These are phyloP conservation scores for Tetradesmus obliquus DNA, from an alignment of 139 green algal species.

Conservation along the genomic window DNA sequence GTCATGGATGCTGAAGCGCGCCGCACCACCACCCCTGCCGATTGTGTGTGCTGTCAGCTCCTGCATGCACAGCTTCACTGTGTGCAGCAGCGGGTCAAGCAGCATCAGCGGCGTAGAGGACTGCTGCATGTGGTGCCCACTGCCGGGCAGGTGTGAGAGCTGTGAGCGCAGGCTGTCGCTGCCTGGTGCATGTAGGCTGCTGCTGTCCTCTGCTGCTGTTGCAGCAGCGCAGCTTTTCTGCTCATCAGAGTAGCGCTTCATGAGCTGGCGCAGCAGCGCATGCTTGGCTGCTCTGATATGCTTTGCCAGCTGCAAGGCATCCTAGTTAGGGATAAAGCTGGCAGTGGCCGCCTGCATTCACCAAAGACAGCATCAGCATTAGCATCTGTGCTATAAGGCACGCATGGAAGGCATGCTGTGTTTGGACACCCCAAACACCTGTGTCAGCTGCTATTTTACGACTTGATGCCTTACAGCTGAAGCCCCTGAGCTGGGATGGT, in stretches of 20 bases:
- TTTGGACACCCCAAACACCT: no score
- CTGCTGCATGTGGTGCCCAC: not conserved
- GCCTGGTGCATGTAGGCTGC: not conserved
- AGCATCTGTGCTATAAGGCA: not conserved
- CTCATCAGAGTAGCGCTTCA: not conserved
- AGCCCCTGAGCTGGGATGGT: no score
- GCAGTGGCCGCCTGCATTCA: conserved; percentile 2
- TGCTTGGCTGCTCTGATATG: conserved; percentile 1
- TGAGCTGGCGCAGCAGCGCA: not conserved
- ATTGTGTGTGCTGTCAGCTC: not conserved
- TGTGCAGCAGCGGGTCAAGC: not conserved
- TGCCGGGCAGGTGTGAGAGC: not conserved
- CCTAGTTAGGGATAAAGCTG: not conserved
- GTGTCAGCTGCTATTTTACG: no score
- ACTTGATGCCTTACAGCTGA: no score
- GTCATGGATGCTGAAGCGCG: conserved; percentile 7
- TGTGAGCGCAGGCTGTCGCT: not conserved
- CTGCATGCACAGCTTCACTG: conserved; percentile 7
- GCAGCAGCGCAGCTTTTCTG: not conserved
- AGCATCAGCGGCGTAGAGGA: not conserved
- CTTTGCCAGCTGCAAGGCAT: not conserved
- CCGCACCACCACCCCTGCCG: not conserved
- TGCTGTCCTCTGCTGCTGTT: not conserved
- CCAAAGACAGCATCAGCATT: not conserved
- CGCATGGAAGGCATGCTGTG: no score